Evolutionary conservation across 345 rosid species (phyloP), one percentile per base, ranked within the genome.

Genomic region (Barbarea vulgaris): DNA sequence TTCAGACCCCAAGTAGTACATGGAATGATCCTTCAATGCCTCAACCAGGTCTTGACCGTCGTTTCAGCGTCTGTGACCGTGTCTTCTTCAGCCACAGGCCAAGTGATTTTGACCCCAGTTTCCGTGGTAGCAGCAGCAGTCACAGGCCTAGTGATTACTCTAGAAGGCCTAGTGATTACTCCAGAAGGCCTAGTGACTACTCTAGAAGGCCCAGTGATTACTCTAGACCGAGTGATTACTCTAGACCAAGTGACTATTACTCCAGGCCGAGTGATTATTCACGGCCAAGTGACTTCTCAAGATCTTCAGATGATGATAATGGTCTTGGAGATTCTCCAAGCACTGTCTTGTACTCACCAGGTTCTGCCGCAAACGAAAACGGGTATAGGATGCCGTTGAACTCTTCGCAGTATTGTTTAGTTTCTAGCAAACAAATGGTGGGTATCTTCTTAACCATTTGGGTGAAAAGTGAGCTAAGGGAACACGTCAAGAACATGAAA

Each of bases 371-470:
- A 10, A 80, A 72, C 21, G 97, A 95, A 46, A 86, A 83, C 71
- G 97, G 94, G 14, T 72, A 86, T 63, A 88, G 88, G 68, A 81
- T 85, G 59, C 89, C 88, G 3, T 91, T 93, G 82, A 83, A 80
- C 72, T 90, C 99, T 33, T 78, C 81, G 2, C 88, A 91, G 80
- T 95, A 95, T 76, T 87, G 96, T 72, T 77, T 91, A 66, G 99
- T 90, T 51, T 96, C 98, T 44, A 90, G 96, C 74, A 93, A 90
- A 75, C 97, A 95, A 75, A 95, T 95, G 99, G 99, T 95, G 13
- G 99, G 99, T 72, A 81, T 95, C 52, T 93, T 92, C 72, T 87
- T 95, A 55, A 95, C 99, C 1, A 81, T 95, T 52, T 95, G 99
- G 99, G 99, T 89, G 60, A 88, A 90, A 81, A 87, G 90, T 17